Evolutionary conservation across 768 basidiomycete genomes (phyloP).

Genomic region (Russula abietina): DNA sequence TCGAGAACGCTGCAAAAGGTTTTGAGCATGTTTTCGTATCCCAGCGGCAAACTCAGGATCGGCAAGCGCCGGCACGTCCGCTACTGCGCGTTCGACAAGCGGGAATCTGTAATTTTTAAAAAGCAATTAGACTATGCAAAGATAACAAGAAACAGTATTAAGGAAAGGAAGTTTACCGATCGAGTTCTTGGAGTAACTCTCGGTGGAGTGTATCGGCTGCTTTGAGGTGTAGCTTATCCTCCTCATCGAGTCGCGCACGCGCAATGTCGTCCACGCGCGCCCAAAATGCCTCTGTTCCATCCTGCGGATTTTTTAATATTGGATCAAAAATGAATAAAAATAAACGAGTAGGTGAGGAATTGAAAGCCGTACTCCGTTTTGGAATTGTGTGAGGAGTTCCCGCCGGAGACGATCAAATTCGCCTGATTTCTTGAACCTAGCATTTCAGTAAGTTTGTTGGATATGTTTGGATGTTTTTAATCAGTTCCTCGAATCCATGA

Average conservation of each 20-base stretch:
- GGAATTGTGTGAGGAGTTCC: slow-evolving; percentile 55
- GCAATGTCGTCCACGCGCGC: slow-evolving; percentile 53
- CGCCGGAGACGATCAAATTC: slow-evolving; percentile 66
- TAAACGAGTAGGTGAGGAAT: not conserved
- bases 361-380: slow-evolving; percentile 43
- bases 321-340: not conserved
- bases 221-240: slow-evolving; percentile 44
- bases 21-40: slow-evolving; percentile 17
- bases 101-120: slow-evolving; percentile 12
- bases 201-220: slow-evolving; percentile 45
- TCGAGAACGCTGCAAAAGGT: slow-evolving; percentile 11
- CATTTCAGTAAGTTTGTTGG: not conserved
- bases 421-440: slow-evolving; percentile 69
- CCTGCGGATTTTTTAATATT: slow-evolving; percentile 37
- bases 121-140: not conserved
- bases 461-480: not conserved
- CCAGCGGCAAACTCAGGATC: slow-evolving; percentile 17
- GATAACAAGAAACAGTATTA: not conserved
- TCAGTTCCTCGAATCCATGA: not conserved
- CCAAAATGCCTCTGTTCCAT: slow-evolving; percentile 33
- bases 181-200: slow-evolving; percentile 62
- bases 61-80: slow-evolving; percentile 20
- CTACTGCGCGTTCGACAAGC: slow-evolving; percentile 19
- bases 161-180: slow-evolving; percentile 40
- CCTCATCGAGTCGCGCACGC: slow-evolving; percentile 43